These are phyloP conservation scores for Penicillium sp. DNA, from an alignment of 2,329 filamentous ascomycete genomes.

Conservation along the genomic window DNA sequence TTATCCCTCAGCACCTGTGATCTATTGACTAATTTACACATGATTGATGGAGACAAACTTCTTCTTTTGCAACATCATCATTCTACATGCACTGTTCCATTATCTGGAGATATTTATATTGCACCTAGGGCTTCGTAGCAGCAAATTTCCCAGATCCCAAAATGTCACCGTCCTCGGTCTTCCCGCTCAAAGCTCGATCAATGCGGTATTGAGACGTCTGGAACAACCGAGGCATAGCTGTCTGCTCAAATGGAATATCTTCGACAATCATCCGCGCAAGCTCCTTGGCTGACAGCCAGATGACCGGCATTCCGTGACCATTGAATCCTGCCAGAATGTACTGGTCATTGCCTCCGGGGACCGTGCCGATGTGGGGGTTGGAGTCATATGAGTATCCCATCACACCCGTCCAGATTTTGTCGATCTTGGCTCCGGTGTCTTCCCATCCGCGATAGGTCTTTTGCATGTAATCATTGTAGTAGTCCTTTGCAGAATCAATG, in stretches of 20 bases:
- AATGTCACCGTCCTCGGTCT: conserved; percentile 25
- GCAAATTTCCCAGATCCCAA: conserved; percentile 16
- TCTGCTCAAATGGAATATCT: conserved; percentile 23
- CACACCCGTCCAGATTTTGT: conserved; percentile 40
- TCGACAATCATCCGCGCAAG: conserved; percentile 51
- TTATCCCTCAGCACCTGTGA: too few relatives aligned
- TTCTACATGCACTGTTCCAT: too few relatives aligned
- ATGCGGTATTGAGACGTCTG: conserved; percentile 26
- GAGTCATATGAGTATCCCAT: conserved; percentile 51
- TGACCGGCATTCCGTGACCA: conserved; percentile 63
- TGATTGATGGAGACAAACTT: too few relatives aligned
- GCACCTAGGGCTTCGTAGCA: conserved; percentile 9
- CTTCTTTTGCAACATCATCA: too few relatives aligned
- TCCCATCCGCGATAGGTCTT: conserved; percentile 35
- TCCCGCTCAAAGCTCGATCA: conserved; percentile 19
- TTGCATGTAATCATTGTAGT: conserved; percentile 38
- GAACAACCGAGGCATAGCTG: conserved; percentile 30
- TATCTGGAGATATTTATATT: too few relatives aligned
- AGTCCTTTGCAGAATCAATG: conserved; percentile 42
- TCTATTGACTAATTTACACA: too few relatives aligned
- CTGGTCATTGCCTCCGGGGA: conserved; percentile 43
- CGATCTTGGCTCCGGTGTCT: conserved; percentile 27
- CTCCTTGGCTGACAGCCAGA: conserved; percentile 55
- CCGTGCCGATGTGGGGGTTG: conserved; percentile 49
- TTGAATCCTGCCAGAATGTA: conserved; percentile 59